Evolutionary conservation across 495 filamentous ascomycete species (phyloP), one percentile per base, ranked within the genome.

Genomic region (Xylaria bambusicola): DNA sequence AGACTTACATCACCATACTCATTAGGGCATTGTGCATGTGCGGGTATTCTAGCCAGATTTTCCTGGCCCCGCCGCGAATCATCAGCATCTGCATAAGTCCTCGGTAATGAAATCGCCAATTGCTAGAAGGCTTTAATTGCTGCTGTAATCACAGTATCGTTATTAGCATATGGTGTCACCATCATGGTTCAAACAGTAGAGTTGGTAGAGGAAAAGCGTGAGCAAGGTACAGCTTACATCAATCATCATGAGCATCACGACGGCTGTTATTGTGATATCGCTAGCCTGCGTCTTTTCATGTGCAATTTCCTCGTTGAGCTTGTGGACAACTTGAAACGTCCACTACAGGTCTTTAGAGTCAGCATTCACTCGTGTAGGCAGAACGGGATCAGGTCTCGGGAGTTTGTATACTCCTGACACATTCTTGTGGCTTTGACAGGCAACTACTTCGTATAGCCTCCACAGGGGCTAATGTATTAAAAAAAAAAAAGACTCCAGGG

Each of bases 141-240:
- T 66, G 60, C 36, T 69, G 41, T 18, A 58, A 21, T 35, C 8
- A 52, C 8, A 27, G 40, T 4, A 57, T 57, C 56, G 29, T 12
- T n/a, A 13, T 55, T 12, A 60, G 57, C 40, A 38, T 52, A 29
- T 36, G 3, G 10, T 31, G n/a, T n/a, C n/a, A n/a, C 9, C 21
- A 0, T 15, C 36, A 38, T 38, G 29, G 29, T n/a, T n/a, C n/a
- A n/a, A n/a, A n/a, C n/a, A n/a, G n/a, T n/a, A n/a, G n/a, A n/a
- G n/a, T n/a, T n/a, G n/a, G n/a, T n/a, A n/a, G n/a, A n/a, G n/a
- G n/a, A n/a, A n/a, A n/a, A n/a, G n/a, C n/a, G n/a, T n/a, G n/a
- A n/a, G n/a, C n/a, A n/a, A n/a, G n/a, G n/a, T n/a, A 9, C 2
- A 6, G 52, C 63, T 62, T 60, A 70, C 69, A 49, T 64, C 59